Percentiles rank a stretch among this genome's conserved stretches.
These are phyloP conservation scores for Piromyces sp. DNA, from an alignment of 192 early-diverging fungal genomes.

Conservation along the genomic window DNA sequence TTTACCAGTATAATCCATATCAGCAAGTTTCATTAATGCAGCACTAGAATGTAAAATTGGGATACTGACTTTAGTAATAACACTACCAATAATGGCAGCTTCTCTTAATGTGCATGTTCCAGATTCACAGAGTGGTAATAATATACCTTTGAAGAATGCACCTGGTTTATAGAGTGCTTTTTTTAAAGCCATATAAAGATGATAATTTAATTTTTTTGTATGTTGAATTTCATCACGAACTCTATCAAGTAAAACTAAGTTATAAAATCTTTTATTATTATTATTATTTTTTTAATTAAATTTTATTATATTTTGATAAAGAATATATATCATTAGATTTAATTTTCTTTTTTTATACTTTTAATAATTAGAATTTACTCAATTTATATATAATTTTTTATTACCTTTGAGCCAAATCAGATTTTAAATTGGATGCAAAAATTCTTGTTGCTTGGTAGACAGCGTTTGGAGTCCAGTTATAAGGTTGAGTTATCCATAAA, in stretches of 20 bases:
- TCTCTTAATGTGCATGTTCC: conserved; percentile 83
- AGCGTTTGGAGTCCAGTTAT: conserved; percentile 91
- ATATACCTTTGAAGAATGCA: conserved; percentile 92
- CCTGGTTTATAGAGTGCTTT: conserved; percentile 92
- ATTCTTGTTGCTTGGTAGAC: conserved; percentile 87
- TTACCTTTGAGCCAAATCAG: conserved; percentile 69
- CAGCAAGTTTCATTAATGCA: conserved; percentile 75
- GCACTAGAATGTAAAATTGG: conserved; percentile 91
- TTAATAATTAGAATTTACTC: too few species aligned
- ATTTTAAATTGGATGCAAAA: conserved; percentile 94
- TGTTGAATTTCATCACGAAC: conserved; percentile 90
- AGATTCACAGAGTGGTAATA: conserved; percentile 83
- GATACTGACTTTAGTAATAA: conserved; percentile 80
- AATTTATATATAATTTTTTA: not conserved
- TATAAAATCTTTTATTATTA: conserved; percentile 81
- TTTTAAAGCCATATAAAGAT: conserved; percentile 89
- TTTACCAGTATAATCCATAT: conserved; percentile 89
- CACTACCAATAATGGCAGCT: conserved; percentile 85
- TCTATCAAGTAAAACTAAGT: conserved; percentile 70
- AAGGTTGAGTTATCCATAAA: conserved; percentile 74
- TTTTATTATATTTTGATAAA: too few species aligned
- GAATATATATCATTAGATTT: too few species aligned
- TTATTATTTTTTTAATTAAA: too few species aligned
- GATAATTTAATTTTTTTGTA: conserved; percentile 94
- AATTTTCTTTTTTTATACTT: too few species aligned